Base-by-base conservation (phyloP, 2,329 filamentous ascomycete species). In the Aureobasidium sp. region DNA sequence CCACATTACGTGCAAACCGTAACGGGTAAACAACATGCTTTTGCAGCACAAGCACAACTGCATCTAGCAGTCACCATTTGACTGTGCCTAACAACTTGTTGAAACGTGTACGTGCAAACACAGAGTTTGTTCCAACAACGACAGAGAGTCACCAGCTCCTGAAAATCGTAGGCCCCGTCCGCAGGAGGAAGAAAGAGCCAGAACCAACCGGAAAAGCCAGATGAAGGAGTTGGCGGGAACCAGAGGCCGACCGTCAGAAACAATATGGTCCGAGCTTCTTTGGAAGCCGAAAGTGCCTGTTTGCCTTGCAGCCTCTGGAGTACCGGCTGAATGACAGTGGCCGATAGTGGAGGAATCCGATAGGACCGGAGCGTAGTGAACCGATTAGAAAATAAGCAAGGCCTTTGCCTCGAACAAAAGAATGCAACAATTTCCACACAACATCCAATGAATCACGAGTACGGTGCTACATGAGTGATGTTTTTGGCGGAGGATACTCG, bases 301-400 rank as follows among this genome's bases (percentile, higher is more conserved):
- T 19, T 48, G 30, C 44, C 44, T 48, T 22, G 44, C 44, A 48
- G 44, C 44, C 44, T 48, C 30, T 35, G 16, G 17, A 24, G 27
- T 45, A 45, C 41, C 44, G 44, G 44, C 44, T 35, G 44, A 35
- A 48, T 34, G 14, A 14, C 44, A 37, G 44, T 37, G 44, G 30
- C 41, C 41, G 41, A 45, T 34, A 45, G 22, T 21, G 41, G 29
- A 24, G 17, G 41, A 45, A 34, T 5, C 41, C 41, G 19, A 34
- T 45, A n/a, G 6, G 8, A 34, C n/a, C n/a, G n/a, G 29, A 29
- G 17, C 11, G 17, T 16, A 34, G 41, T 32, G 27, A n/a, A 32
- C 41, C 32, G 41, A 45, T 45, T 32, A 29, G 34, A 45, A 19
- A 12, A 34, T 32, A 45, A 7, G 17, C 30, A 32, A 32, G 17